Base-by-base conservation (phyloP, 805 yeast species). In the Candida coleopterorum region DNA sequence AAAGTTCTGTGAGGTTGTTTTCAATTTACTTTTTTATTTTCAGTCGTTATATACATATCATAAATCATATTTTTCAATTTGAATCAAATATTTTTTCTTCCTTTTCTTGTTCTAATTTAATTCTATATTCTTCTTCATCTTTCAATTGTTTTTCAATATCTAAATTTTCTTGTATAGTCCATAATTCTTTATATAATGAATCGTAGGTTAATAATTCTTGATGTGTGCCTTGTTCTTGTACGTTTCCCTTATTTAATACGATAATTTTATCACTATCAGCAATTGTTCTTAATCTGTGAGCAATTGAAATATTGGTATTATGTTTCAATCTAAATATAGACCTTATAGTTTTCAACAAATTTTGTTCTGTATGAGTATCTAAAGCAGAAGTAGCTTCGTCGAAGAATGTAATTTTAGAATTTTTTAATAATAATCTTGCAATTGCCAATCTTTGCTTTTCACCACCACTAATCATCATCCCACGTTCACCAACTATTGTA, bases 391-490 rank as follows among this genome's bases (percentile, higher is more conserved):
- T 86, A 2, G 98, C 97, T 54, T 93, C 98, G 54, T 93, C 98
- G 48, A 93, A 89, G 58, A 93, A 90, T 38, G 94, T 84, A 33
- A 93, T 86, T 18, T 93, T 90, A 0, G 97, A 78, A 44, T 77
- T 72, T 58, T 93, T 93, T 47, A 93, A 62, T 29, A 93, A 59
- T n/a, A 93, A 75, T 45, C 98, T 72, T 1, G 97, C 93, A 46
- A 93, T 87, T 0, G 98, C 97, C 29, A 93, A 68, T 44, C 98
- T 68, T 61, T 93, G 98, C 56, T 93, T 89, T 57, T 93, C 98
- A 42, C 98, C 98, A n/a, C 98, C 98, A 18, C 96, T 87, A 32
- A 93, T 89, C 98, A 93, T 93, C 74, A 93, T 73, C n/a, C 98
- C 98, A 53, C 94, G 70, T 58, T 93, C 98, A 33, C 98, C 98